These are phyloP conservation scores for Salicornia ramosissima DNA, from an alignment of 148 eudicot genomes.

Conservation along the genomic window DNA sequence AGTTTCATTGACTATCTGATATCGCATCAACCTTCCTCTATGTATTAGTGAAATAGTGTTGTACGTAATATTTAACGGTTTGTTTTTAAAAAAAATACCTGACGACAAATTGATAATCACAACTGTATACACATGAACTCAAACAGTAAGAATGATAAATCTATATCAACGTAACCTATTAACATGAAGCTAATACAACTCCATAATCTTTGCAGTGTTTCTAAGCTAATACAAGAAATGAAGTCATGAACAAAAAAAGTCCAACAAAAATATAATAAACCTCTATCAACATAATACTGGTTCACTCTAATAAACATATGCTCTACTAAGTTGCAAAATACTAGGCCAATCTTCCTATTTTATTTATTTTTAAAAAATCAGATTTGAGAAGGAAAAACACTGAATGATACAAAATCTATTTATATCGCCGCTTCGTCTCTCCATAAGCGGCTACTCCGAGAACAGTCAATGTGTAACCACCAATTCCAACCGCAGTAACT, in stretches of 20 bases:
- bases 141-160: neutral
- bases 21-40: too few species aligned
- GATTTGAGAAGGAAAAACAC: neutral
- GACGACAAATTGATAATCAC: neutral
- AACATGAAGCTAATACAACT: neutral
- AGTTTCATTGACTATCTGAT: too few species aligned
- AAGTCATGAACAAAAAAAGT: neutral
- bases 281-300: constrained; percentile 15
- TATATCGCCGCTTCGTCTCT: constrained; percentile 80
- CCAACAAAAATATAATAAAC: constrained; percentile 1
- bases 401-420: constrained; percentile 18
- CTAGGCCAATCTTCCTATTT: constrained; percentile 18
- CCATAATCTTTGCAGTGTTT: neutral
- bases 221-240: neutral
- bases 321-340: neutral
- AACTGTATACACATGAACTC: neutral
- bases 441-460: constrained; percentile 92
- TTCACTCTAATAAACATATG: constrained; percentile 1
- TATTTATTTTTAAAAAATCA: neutral
- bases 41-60: neutral
- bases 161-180: too few species aligned
- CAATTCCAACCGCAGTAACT: constrained; percentile 74
- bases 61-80: neutral
- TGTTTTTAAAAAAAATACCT: too few species aligned
- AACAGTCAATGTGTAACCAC: constrained; percentile 86